Evolutionary conservation across 2,329 filamentous ascomycete species (phyloP).

Genomic region (Cladorrhinum sp.): DNA sequence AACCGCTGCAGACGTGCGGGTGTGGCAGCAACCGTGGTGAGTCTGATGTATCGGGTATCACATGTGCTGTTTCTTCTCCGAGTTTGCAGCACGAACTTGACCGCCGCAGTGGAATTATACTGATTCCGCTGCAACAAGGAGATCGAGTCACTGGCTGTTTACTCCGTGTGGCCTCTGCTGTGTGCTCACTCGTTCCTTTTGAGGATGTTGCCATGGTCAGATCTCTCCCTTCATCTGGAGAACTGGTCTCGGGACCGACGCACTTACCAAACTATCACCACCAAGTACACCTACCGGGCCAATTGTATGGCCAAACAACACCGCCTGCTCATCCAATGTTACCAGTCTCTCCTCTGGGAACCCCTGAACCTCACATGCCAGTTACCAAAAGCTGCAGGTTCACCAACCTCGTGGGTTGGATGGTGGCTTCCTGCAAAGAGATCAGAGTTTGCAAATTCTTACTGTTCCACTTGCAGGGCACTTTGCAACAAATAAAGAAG

Average conservation of each 20-base stretch:
- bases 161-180: not conserved
- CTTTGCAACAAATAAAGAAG: not conserved
- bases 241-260: constrained; percentile 4
- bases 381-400: not conserved
- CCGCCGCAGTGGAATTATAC: not conserved
- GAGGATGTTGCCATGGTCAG: not conserved
- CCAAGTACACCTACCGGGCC: not conserved
- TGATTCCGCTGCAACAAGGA: not conserved
- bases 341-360: not conserved
- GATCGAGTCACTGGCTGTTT: not conserved
- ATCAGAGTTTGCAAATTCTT: not conserved
- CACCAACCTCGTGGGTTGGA: not conserved
- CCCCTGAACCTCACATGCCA: not conserved
- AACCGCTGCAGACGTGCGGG: not conserved
- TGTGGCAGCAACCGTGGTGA: not conserved
- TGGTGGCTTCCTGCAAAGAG: not conserved
- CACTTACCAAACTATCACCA: not conserved
- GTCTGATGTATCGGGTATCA: not conserved
- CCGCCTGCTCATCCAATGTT: not conserved
- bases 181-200: not conserved
- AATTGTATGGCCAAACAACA: not conserved
- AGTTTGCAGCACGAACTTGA: not conserved
- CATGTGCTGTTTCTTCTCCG: not conserved
- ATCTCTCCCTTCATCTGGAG: not conserved
- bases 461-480: not conserved